Evolutionary conservation across 176 grass and related monocot genomes (phyloP), one percentile per base, ranked within the genome.

Genomic region (Ananas comosus): DNA sequence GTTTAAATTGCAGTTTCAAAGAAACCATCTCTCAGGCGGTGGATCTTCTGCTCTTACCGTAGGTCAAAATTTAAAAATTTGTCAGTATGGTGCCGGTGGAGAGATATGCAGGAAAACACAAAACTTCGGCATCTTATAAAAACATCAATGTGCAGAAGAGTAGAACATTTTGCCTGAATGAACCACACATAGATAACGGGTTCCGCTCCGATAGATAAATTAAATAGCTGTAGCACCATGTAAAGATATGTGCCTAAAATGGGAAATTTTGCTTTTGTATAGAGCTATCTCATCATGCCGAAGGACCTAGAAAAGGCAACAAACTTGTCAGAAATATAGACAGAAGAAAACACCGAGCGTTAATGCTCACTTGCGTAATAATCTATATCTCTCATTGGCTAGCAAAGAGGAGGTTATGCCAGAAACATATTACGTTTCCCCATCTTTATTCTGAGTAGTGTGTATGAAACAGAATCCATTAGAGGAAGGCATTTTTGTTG

Each of bases 111-210:
- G 49, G 4, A 1, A 6, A 3, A 74, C 22, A 24, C 42, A 64
- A 52, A 74, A 50, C 12, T 73, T 64, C 10, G 7, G 53, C 72
- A 51, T 64, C 59, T 42, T 42, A 27, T 74, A 57, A 65, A 49
- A 48, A 25, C 61, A 49, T 10, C 3, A 51, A 11, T 48, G 58
- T 25, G n/a, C 1, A 51, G 51, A 74, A 64, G 24, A 51, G 42
- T 28, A 74, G 58, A 17, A 64, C 25, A 74, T 17, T 65, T 4
- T 42, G 33, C 33, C 33, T 42, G 33, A 13, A n/a, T 52, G 21
- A 27, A 25, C 59, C 25, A 61, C 72, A 74, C 22, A 65, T 27
- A 5, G 13, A 74, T 52, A 22, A 50, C 12, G 57, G 18, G 56
- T 63, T 11, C 16, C 18, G 9, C 17, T 50, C 28, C 33, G 18